phyloP scores from a whole-genome alignment of 2,329 filamentous ascomycete species.

The Akanthomyces uredinophilus region DNA sequence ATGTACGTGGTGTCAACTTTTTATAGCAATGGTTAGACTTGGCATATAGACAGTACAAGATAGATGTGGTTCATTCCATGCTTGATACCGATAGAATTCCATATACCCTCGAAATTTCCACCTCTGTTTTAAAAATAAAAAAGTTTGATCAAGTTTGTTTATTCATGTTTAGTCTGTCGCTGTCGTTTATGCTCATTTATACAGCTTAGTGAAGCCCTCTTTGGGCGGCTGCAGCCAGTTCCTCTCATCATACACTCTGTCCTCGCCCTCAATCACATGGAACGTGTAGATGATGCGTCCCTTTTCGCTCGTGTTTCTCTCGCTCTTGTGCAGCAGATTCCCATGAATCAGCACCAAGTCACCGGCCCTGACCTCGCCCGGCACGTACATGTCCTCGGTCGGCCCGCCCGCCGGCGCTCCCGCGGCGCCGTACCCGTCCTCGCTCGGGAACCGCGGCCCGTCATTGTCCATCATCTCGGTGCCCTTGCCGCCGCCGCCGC shows the following conservation, averaged over 20 bases:
- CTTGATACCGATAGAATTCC: conserved; percentile 5
- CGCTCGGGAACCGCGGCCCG: conserved; percentile 58
- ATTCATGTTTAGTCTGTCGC: not conserved
- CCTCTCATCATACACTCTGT: conserved; percentile 67
- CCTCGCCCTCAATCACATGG: conserved; percentile 84
- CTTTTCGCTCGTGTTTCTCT: conserved; percentile 81
- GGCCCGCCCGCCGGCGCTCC: conserved; percentile 31
- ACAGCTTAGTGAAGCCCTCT: conserved; percentile 71
- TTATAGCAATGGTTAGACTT: conserved; percentile 11
- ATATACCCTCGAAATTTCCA: conserved; percentile 2
- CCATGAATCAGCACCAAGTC: conserved; percentile 91
- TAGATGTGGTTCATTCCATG: conserved; percentile 12
- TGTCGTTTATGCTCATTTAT: conserved; percentile 25
- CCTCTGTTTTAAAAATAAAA: not conserved
- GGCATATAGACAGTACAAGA: conserved; percentile 20
- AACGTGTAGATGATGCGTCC: conserved; percentile 96
- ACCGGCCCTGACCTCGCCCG: conserved; percentile 86
- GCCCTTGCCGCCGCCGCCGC: conserved; percentile 41
- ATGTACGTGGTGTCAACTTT: not conserved
- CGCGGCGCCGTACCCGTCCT: conserved; percentile 39
- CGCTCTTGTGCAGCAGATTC: conserved; percentile 92
- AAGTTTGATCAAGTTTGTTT: not conserved
- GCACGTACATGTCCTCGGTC: conserved; percentile 58
- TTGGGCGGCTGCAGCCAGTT: conserved; percentile 91
- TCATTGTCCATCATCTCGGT: conserved; percentile 69